Percentiles rank a stretch among this genome's conserved stretches.
Conservation (phyloP, 352 stramenopile species). For the Phytophthora ramorum region DNA sequence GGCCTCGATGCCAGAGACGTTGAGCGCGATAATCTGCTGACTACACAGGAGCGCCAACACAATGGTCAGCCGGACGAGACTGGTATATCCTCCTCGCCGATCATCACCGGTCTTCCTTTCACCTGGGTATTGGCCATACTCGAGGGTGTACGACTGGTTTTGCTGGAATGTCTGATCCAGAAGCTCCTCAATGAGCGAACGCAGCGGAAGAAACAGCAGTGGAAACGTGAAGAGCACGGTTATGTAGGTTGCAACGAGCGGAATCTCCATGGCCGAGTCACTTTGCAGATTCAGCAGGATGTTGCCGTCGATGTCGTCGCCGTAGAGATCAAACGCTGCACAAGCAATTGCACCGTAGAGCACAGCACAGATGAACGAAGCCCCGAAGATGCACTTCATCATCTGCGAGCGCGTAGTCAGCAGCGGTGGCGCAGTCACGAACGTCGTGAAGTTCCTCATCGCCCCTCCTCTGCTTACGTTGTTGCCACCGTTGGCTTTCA, state of each 20-base stretch:
- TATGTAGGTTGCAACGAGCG: constrained; percentile 50
- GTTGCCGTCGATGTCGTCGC: constrained; percentile 47
- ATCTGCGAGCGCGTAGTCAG: constrained; percentile 41
- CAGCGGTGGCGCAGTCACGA: constrained; percentile 26
- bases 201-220: constrained; percentile 58
- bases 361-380: constrained; percentile 46
- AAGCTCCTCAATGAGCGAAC: constrained; percentile 42
- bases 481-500: constrained; percentile 27
- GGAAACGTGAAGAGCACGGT: constrained; percentile 59
- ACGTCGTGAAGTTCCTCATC: constrained; percentile 39
- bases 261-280: constrained; percentile 50
- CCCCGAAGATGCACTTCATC: constrained; percentile 52
- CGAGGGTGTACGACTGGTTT: constrained; percentile 1
- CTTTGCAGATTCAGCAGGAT: constrained; percentile 59
- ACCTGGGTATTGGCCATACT: constrained; percentile 7
- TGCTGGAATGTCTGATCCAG: constrained; percentile 14
- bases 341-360: constrained; percentile 64
- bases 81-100: background rate
- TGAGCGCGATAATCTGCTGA: constrained; percentile 44
- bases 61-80: constrained; percentile 17
- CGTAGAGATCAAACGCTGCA: constrained; percentile 57
- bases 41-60: constrained; percentile 29
- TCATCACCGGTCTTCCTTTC: constrained; percentile 13
- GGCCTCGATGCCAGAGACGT: constrained; percentile 53
- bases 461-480: constrained; percentile 37